Conservation (phyloP, 768 basidiomycete genomes). For the Trametopsis cervina region DNA sequence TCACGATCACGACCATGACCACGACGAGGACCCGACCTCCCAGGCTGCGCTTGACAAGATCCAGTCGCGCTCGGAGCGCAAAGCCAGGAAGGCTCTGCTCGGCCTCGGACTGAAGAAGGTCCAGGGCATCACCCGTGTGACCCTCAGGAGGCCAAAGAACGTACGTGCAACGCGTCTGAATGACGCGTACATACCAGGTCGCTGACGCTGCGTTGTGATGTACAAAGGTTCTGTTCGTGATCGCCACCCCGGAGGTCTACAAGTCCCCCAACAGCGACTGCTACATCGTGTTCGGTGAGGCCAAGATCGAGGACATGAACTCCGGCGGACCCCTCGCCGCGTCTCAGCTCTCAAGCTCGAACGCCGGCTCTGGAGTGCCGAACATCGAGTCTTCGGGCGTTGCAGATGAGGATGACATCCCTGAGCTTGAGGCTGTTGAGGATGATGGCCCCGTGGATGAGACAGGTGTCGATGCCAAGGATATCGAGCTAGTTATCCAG, state of each 20-base stretch:
- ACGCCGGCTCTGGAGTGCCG: conserved; percentile 36
- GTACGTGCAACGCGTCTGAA: conserved; percentile 44
- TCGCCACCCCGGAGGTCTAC: conserved; percentile 93
- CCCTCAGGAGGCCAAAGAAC: conserved; percentile 90
- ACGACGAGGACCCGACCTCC: conserved; percentile 80
- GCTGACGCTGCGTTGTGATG: background rate
- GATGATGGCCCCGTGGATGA: conserved; percentile 82
- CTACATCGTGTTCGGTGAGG: conserved; percentile 99
- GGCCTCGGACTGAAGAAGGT: conserved; percentile 90
- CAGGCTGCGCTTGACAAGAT: conserved; percentile 86
- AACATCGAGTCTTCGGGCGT: conserved; percentile 45
- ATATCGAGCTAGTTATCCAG: conserved; percentile 91
- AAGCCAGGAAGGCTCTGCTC: conserved; percentile 90
- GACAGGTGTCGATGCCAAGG: conserved; percentile 85
- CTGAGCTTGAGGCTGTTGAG: conserved; percentile 75
- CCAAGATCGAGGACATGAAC: conserved; percentile 90
- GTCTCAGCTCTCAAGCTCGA: conserved; percentile 62
- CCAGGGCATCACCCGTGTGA: conserved; percentile 89
- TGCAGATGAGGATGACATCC: conserved; percentile 65
- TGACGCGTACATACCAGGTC: too few species aligned
- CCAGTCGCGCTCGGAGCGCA: conserved; percentile 90
- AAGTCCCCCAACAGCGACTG: conserved; percentile 96
- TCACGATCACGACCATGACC: conserved; percentile 44
- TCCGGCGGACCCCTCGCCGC: conserved; percentile 71
- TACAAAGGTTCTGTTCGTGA: conserved; percentile 77